Conservation (phyloP, 2,329 filamentous ascomycete species). For the Phialophora verrucosa region DNA sequence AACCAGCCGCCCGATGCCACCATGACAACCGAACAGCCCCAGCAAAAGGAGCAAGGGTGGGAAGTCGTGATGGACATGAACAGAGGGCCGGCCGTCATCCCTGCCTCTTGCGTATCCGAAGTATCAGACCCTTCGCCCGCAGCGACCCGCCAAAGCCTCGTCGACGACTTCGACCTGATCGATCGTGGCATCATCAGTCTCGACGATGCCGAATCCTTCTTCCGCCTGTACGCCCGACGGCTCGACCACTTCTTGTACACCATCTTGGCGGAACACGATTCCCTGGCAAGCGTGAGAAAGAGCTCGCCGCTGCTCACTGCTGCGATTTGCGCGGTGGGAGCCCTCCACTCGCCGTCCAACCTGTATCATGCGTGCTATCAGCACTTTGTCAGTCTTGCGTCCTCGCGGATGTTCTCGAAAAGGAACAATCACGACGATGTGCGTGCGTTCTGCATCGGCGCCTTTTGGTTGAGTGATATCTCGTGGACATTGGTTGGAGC, state of each 20-base stretch:
- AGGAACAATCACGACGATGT: slow-evolving; percentile 64
- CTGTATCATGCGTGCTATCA: slow-evolving; percentile 62
- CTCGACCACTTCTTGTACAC: slow-evolving; percentile 62
- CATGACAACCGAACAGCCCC: slow-evolving; percentile 20
- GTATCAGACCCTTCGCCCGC: slow-evolving; percentile 52
- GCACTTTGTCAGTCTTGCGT: slow-evolving; percentile 63
- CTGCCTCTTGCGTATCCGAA: slow-evolving; percentile 60
- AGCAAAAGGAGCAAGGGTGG: slow-evolving; percentile 43
- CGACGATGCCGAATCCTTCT: slow-evolving; percentile 59
- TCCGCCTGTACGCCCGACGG: slow-evolving; percentile 57
- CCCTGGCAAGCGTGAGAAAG: slow-evolving; percentile 59
- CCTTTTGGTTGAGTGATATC: slow-evolving; percentile 67
- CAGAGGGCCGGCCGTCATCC: slow-evolving; percentile 50
- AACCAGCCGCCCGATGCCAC: slow-evolving; percentile 1
- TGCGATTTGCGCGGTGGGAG: slow-evolving; percentile 62
- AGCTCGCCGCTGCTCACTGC: slow-evolving; percentile 61
- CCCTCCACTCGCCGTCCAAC: slow-evolving; percentile 61
- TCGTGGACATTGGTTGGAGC: slow-evolving; percentile 65
- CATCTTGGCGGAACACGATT: slow-evolving; percentile 59
- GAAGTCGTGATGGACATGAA: slow-evolving; percentile 49
- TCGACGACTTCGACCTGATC: slow-evolving; percentile 54
- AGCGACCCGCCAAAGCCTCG: slow-evolving; percentile 44
- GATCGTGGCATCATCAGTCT: slow-evolving; percentile 55
- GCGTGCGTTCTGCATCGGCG: slow-evolving; percentile 64
- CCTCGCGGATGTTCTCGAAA: slow-evolving; percentile 62